Evolutionary conservation across 805 yeast genomes (phyloP).

Genomic region (Candida arabinofermentans): DNA sequence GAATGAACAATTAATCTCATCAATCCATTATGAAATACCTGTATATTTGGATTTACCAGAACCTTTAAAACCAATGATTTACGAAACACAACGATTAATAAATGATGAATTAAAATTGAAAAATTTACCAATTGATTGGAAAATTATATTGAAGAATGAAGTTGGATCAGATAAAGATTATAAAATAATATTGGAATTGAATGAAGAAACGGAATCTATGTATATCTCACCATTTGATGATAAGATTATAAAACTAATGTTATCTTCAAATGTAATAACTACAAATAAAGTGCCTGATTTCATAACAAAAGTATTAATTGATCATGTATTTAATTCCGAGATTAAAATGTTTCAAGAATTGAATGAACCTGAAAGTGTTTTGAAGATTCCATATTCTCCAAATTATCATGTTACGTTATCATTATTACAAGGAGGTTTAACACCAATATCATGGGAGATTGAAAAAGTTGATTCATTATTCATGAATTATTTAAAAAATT

Average conservation of each 20-base stretch:
- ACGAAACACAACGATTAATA: constrained; percentile 33
- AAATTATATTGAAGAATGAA: constrained; percentile 28
- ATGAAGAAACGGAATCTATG: constrained; percentile 21
- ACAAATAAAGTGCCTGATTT: constrained; percentile 33
- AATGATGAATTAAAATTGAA: constrained; percentile 22
- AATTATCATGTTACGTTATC: constrained; percentile 73
- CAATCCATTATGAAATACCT: constrained; percentile 36
- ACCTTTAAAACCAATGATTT: constrained; percentile 29
- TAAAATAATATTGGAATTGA: constrained; percentile 32
- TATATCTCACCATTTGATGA: constrained; percentile 37
- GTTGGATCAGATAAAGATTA: constrained; percentile 31
- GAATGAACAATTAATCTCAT: constrained; percentile 20
- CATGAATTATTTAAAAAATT: constrained; percentile 48
- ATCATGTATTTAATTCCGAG: constrained; percentile 39
- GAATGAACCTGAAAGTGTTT: constrained; percentile 23
- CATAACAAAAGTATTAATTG: constrained; percentile 34
- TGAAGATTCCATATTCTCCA: constrained; percentile 56
- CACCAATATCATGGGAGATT: constrained; percentile 71
- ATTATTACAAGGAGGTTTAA: constrained; percentile 65
- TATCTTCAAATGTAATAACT: constrained; percentile 26
- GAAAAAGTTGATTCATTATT: constrained; percentile 49
- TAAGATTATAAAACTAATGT: constrained; percentile 30
- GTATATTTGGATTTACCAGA: constrained; percentile 37
- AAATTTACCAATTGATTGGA: constrained; percentile 24
- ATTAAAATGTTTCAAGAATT: constrained; percentile 28